These are phyloP conservation scores for Solanum piurae DNA, from an alignment of 257 asterid species.

Conservation along the genomic window DNA sequence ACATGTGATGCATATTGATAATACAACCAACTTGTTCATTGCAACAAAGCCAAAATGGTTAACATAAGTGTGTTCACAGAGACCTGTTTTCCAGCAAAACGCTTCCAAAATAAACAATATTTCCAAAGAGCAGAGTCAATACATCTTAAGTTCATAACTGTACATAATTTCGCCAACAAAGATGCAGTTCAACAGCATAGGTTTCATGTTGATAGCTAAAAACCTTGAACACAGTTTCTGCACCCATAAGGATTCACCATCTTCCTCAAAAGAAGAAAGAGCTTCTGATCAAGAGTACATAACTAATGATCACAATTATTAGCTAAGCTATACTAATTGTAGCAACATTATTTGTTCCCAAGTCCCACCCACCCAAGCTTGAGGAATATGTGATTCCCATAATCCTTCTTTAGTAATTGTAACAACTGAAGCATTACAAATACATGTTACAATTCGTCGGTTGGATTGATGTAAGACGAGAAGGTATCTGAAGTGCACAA, in stretches of 20 bases:
- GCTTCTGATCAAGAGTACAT: constrained; percentile 40
- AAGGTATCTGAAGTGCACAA: not conserved
- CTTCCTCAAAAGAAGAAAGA: constrained; percentile 80
- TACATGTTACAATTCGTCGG: not conserved
- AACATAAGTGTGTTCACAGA: not conserved
- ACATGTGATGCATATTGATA: not conserved
- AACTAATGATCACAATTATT: not conserved
- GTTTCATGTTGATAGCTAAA: not conserved
- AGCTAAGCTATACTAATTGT: not conserved
- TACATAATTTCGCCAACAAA: not conserved
- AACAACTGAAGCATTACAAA: not conserved
- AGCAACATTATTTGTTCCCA: not conserved
- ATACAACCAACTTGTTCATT: not conserved
- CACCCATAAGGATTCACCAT: not conserved
- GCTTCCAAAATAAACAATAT: not conserved
- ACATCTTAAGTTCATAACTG: not conserved
- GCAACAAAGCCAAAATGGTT: not conserved
- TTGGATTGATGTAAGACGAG: not conserved
- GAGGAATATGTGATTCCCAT: not conserved
- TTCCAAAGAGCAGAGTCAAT: not conserved
- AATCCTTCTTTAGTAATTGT: not conserved
- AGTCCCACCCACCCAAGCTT: not conserved
- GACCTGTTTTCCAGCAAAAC: not conserved
- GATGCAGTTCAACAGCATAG: not conserved
- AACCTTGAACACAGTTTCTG: not conserved